A percentile compares a stretch with the other conserved stretches of the same genome.
phyloP scores from a whole-genome alignment of 2,329 filamentous ascomycete species.

The Fusarium transvaalense region DNA sequence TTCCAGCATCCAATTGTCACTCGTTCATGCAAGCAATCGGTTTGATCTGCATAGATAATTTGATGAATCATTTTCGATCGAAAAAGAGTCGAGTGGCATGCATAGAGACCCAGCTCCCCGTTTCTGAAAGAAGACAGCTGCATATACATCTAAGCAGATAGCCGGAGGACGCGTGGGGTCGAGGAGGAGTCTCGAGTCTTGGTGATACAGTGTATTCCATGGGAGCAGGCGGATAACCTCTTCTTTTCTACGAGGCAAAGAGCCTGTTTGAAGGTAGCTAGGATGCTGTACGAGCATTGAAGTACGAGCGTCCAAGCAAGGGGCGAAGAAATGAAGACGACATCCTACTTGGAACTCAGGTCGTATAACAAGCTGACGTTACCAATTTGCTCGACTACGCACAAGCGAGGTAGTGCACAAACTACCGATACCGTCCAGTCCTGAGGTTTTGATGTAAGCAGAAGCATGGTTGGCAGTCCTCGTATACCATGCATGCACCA shows the following conservation, averaged over 20 bases:
- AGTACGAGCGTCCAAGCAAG: not conserved
- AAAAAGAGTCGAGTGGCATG: constrained; percentile 11
- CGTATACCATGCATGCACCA: constrained; percentile 5
- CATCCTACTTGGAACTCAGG: not conserved
- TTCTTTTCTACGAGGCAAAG: not conserved
- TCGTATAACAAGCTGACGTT: not conserved
- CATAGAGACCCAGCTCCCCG: constrained; percentile 3
- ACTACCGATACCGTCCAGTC: not conserved
- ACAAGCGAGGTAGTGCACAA: not conserved
- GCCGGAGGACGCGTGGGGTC: constrained; percentile 26
- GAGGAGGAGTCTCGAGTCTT: constrained; percentile 13
- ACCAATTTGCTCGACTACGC: not conserved
- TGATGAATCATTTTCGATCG: constrained; percentile 22
- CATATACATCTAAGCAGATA: constrained; percentile 40
- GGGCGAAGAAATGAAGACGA: not conserved
- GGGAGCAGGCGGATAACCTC: not conserved
- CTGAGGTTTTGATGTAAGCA: not conserved
- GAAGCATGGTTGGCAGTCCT: not conserved
- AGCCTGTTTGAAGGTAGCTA: not conserved
- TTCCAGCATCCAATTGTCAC: constrained; percentile 17
- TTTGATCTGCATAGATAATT: constrained; percentile 1
- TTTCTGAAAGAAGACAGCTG: constrained; percentile 38
- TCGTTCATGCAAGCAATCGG: constrained; percentile 21
- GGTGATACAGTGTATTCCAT: constrained; percentile 28
- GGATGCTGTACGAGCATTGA: constrained; percentile 4